Evolutionary conservation across 2,329 filamentous ascomycete species (phyloP), one percentile per base, ranked within the genome.

Genomic region (Botrytis tulipae): DNA sequence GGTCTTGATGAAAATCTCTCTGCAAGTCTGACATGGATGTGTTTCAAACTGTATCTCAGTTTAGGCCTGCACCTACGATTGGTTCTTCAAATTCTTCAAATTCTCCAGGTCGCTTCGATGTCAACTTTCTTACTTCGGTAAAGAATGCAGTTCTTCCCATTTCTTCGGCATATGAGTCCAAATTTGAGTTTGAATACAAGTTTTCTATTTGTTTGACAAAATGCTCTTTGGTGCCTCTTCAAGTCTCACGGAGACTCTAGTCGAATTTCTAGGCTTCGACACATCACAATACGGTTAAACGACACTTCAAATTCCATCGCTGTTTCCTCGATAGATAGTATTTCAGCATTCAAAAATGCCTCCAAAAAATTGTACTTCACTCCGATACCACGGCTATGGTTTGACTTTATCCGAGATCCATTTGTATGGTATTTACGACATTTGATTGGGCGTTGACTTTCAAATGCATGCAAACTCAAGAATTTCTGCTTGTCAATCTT

Each of bases 391-490:
- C 20, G 29, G 10, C 25, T 40, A 14, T 51, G 44, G 5, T 65
- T 46, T 48, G 44, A 22, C 6, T 25, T 71, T 20, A 7, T 51
- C 18, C 35, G 7, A 40, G 5, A 35, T 32, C n/a, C 14, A 20
- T n/a, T 4, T 20, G 7, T 29, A 67, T 54, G 40, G 14, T 32
- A 46, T 10, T 44, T 37, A 46, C 70, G 46, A 46, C 35, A 8
- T 57, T 29, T 35, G 10, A 57, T 46, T 65, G 48, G 48, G 16
- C n/a, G 37, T 18, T 66, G 60, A 22, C 46, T 67, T 57, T 22
- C 44, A 44, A 71, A 35, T 63, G 60, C 60, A 66, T 66, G 70
- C 61, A 72, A 42, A 25, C 66, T 57, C 35, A 57, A 68, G 35
- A 35, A 57, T 25, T n/a, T 29, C 35, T 18, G 60, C 37, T 37